These are phyloP conservation scores for Albugo laibachii DNA, from an alignment of 352 stramenopile genomes.

Conservation along the genomic window DNA sequence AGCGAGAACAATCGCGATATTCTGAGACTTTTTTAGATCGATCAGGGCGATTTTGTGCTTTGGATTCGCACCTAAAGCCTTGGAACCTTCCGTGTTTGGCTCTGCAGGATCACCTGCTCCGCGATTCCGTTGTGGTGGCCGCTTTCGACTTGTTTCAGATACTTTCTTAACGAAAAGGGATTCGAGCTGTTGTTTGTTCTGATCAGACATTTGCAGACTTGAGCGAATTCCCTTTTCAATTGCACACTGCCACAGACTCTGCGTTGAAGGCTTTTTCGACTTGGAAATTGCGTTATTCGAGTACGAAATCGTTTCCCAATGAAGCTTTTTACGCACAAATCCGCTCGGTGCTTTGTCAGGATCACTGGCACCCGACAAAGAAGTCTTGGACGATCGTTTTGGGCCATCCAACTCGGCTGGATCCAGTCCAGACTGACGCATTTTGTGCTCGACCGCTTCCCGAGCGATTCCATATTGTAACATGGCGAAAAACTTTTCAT, in stretches of 20 bases:
- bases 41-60: constrained; percentile 58
- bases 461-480: constrained; percentile 49
- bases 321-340: constrained; percentile 72
- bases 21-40: constrained; percentile 79
- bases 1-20: constrained; percentile 68
- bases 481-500: constrained; percentile 74
- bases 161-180: constrained; percentile 62
- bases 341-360: constrained; percentile 20
- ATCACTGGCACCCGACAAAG: constrained; percentile 4
- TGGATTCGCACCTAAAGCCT: constrained; percentile 8
- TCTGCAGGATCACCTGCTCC: background rate
- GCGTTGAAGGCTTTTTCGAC: constrained; percentile 10
- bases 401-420: constrained; percentile 47
- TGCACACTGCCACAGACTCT: constrained; percentile 41
- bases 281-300: background rate
- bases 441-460: constrained; percentile 71
- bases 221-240: constrained; percentile 19
- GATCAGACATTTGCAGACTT: constrained; percentile 34
- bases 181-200: constrained; percentile 51
- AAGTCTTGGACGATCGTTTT: constrained; percentile 2
- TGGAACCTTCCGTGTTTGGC: constrained; percentile 7
- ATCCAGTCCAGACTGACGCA: constrained; percentile 50
- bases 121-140: constrained; percentile 5
- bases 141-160: constrained; percentile 21
- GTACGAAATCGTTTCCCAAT: constrained; percentile 56